A percentile compares a stretch with the other conserved stretches of the same genome.
Evolutionary conservation across 495 filamentous ascomycete species (phyloP).

Genomic region (Aspergillus sparsus): DNA sequence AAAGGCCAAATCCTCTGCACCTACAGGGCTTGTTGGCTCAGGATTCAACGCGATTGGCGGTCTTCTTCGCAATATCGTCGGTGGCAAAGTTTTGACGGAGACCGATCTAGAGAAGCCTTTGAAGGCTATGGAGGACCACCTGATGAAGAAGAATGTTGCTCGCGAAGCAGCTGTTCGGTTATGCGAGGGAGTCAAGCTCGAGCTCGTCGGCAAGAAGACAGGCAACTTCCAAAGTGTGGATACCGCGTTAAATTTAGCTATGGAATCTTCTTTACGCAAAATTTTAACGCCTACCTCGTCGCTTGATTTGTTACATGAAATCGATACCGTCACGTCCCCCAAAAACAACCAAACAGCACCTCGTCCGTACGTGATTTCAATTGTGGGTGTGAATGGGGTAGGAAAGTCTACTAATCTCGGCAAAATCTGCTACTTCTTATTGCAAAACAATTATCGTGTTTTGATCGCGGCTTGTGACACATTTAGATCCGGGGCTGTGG

Average conservation of each 20-base stretch:
- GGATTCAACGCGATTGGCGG: conserved; percentile 77
- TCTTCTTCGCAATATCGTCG: conserved; percentile 90
- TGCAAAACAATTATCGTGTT: conserved; percentile 96
- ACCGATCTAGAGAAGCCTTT: conserved; percentile 86
- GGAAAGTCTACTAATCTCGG: conserved; percentile 96
- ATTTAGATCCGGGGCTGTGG: conserved; percentile 95
- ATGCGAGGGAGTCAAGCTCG: conserved; percentile 86
- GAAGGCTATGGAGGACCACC: conserved; percentile 93
- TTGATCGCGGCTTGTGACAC: conserved; percentile 95
- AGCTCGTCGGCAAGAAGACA: conserved; percentile 88
- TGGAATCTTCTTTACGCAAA: conserved; percentile 87
- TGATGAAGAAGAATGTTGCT: conserved; percentile 94
- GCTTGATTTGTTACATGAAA: conserved; percentile 89
- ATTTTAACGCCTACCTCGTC: conserved; percentile 96
- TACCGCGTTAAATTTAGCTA: conserved; percentile 74
- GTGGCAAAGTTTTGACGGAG: conserved; percentile 86
- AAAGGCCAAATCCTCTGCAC: conserved; percentile 52
- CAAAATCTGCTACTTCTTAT: conserved; percentile 95
- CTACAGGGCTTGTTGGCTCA: conserved; percentile 70
- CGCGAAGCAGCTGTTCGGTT: conserved; percentile 89
- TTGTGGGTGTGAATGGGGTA: conserved; percentile 97
- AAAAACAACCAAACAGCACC: conserved; percentile 50
- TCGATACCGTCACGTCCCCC: conserved; percentile 73
- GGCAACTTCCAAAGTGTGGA: conserved; percentile 92
- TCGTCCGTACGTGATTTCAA: conserved; percentile 93